Conservation (phyloP, 441 rosid species). For the Populus hybrid region DNA sequence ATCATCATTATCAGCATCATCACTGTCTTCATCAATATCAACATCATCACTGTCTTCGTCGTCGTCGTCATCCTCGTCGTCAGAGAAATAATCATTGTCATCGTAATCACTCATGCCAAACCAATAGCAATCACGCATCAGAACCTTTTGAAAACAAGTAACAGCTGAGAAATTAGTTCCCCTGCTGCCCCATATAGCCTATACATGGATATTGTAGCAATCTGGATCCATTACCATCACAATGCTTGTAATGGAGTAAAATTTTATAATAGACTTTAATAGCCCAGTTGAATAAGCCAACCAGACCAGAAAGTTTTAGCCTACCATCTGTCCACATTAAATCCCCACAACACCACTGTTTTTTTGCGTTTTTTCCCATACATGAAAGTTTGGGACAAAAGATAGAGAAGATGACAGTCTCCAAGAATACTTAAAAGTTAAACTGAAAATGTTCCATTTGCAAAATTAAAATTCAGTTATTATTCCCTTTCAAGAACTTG, state of each 20-base stretch:
- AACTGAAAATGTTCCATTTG: not conserved
- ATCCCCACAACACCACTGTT: not conserved
- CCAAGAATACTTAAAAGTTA: not conserved
- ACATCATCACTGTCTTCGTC: slow-evolving; percentile 14
- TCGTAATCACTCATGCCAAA: slow-evolving; percentile 28
- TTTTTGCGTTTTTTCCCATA: not conserved
- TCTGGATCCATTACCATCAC: not conserved
- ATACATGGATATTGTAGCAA: slow-evolving; percentile 1
- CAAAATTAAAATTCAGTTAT: not conserved
- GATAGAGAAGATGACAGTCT: not conserved
- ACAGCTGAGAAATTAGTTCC: slow-evolving; percentile 37
- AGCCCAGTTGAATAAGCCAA: not conserved
- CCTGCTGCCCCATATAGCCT: not conserved
- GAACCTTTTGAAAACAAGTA: slow-evolving; percentile 54
- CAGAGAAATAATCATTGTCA: slow-evolving; percentile 19
- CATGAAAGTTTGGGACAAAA: not conserved
- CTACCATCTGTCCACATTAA: not conserved
- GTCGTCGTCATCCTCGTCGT: slow-evolving; percentile 15
- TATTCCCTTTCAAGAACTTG: not conserved
- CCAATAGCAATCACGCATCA: slow-evolving; percentile 27
- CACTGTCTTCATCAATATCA: slow-evolving; percentile 20
- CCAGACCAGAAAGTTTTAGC: not conserved
- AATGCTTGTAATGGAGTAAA: not conserved
- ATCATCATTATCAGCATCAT: slow-evolving; percentile 4
- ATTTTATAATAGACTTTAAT: not conserved